Conservation (phyloP, 208 protist genomes). For the Wallacemonas sp. region DNA sequence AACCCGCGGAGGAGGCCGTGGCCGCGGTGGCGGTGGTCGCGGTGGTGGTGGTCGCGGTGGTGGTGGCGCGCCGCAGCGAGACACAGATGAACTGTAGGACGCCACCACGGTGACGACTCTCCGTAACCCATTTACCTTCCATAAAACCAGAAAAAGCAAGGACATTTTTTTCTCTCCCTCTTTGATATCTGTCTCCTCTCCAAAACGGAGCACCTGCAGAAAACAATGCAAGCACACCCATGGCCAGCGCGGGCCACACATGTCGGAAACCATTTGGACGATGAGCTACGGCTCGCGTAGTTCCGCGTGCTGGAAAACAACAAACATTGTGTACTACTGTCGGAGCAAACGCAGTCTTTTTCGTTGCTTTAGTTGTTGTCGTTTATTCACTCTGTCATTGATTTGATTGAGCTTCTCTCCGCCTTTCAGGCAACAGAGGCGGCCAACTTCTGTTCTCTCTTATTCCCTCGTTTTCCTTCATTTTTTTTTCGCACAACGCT, state of each 20-base stretch:
- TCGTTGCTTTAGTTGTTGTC: no score
- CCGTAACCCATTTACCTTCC: background rate
- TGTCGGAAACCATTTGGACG: no score
- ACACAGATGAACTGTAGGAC: background rate
- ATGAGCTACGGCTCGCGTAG: no score
- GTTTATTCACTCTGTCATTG: no score
- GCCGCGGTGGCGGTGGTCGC: constrained; percentile 1
- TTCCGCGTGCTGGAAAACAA: no score
- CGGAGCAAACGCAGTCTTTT: no score
- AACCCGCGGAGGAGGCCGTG: no score
- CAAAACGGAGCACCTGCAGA: background rate
- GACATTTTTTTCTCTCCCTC: constrained; percentile 1
- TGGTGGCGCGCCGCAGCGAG: background rate
- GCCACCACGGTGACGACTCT: background rate
- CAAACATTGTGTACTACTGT: no score
- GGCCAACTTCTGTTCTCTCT: background rate
- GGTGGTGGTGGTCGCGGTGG: constrained; percentile 6
- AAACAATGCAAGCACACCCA: no score
- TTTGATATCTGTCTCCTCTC: background rate
- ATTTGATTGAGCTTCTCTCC: no score
- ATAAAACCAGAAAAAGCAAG: background rate
- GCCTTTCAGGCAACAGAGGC: background rate
- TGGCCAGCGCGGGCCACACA: no score
- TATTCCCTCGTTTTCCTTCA: background rate
- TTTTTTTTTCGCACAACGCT: constrained; percentile 11